phyloP scores from a whole-genome alignment of 2,329 filamentous ascomycete genomes.

The Mollisia scopiformis region DNA sequence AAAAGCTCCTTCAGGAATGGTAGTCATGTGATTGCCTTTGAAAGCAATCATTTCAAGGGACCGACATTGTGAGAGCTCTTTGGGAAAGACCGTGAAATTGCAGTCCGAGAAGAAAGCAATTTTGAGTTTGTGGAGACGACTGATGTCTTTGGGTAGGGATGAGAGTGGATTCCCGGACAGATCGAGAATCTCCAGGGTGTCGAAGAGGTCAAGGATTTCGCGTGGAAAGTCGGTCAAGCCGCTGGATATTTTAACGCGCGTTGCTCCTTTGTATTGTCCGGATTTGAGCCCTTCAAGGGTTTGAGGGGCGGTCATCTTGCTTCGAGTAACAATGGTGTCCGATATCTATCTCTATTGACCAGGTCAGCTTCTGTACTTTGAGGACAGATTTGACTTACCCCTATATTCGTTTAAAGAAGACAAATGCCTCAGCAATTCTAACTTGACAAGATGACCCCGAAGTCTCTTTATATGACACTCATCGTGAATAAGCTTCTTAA shows the following conservation, averaged over 20 bases:
- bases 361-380: background rate
- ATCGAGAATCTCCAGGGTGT: constrained; percentile 49
- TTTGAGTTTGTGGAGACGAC: constrained; percentile 46
- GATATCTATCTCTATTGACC: background rate
- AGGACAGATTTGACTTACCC: background rate
- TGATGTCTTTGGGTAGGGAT: constrained; percentile 43
- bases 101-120: constrained; percentile 51
- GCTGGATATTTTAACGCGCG: constrained; percentile 32
- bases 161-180: constrained; percentile 49
- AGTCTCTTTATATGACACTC: background rate
- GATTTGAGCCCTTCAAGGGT: constrained; percentile 25
- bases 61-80: constrained; percentile 45
- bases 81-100: constrained; percentile 46
- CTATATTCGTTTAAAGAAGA: background rate
- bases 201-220: constrained; percentile 45
- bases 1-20: constrained; percentile 45
- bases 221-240: constrained; percentile 39
- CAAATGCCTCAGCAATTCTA: background rate
- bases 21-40: constrained; percentile 48
- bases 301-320: constrained; percentile 21
- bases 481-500: background rate
- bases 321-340: background rate
- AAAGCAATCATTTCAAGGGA: constrained; percentile 54
- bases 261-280: constrained; percentile 31
- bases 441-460: background rate